Base-by-base conservation (phyloP, 2,329 filamentous ascomycete species). In the Lasiodiplodia hormozganensis region DNA sequence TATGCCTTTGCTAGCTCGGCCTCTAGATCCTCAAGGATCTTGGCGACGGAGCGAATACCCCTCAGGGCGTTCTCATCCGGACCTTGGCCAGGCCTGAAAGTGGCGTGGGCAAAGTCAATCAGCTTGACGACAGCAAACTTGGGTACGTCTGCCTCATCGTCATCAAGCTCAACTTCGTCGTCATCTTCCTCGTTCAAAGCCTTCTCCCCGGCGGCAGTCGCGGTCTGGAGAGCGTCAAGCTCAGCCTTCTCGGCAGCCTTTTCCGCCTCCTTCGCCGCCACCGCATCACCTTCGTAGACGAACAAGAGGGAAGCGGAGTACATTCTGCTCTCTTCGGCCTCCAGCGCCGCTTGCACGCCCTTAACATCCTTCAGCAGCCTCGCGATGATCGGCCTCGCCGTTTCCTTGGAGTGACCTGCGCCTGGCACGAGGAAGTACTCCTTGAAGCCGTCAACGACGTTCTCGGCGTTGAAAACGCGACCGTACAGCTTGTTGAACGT, bases 31-130 rank as follows among this genome's bases (percentile, higher is more conserved):
- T 89, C 85, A 73, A 98, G 89, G 36, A 97, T 90, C 69, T 85
- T 84, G 64, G 87, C 84, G 47, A 95, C 82, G 76, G 86, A 95
- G 76, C 89, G 85, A 70, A 97, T 88, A 0, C 94, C 94, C 43
- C 83, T 83, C 38, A 97, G 83, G 16, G 87, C 83, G 76, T 98
- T 98, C 80, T 97, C 90, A 77, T 99, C 96, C 0, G 92, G 90
- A 0, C 95, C 95, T 74, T 91, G 82, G 1, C 93, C 93, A 0
- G 92, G 91, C 1, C 89, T 91, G 90, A 91, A 98, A 62, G 85
- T 82, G 12, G 96, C 96, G 80, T 99, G 96, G 1, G 96, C 96
- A 85, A 99, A 99, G 79, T 99, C 96, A 73, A 99, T 99, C 71
- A 99, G 85, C 76, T 95, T 96, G 62, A 97, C 85, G 14, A 89